Evolutionary conservation across 768 basidiomycete genomes (phyloP).

Genomic region (Termitomyces sp.): DNA sequence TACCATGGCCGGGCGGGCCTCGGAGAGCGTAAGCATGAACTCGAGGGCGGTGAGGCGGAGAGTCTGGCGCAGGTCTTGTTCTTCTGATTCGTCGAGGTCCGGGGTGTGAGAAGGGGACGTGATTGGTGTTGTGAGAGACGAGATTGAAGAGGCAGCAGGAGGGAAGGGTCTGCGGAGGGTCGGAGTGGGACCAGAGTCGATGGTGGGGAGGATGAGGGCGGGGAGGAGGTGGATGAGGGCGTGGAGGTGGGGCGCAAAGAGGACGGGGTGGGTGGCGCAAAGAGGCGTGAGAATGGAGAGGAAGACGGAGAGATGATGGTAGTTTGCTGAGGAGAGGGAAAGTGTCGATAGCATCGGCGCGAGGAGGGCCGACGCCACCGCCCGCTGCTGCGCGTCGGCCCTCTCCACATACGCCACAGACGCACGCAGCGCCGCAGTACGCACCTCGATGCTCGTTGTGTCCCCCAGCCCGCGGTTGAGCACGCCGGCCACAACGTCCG

Average conservation of each 20-base stretch:
- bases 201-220: constrained; percentile 53
- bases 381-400: constrained; percentile 37
- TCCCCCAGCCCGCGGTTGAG: constrained; percentile 69
- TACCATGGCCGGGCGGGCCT: constrained; percentile 68
- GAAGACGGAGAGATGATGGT: constrained; percentile 55
- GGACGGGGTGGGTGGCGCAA: constrained; percentile 54
- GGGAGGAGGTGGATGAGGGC: constrained; percentile 68
- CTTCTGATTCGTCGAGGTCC: constrained; percentile 31
- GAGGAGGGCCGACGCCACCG: constrained; percentile 51
- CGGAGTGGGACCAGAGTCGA: constrained; percentile 45
- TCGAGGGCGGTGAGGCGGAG: constrained; percentile 73
- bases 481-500: constrained; percentile 60
- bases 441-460: constrained; percentile 47
- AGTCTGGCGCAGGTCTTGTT: constrained; percentile 62
- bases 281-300: constrained; percentile 67
- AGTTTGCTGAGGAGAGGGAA: constrained; percentile 16
- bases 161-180: constrained; percentile 44
- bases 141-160: constrained; percentile 3
- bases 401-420: constrained; percentile 64
- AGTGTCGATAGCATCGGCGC: constrained; percentile 45
- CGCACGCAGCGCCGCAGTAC: constrained; percentile 66
- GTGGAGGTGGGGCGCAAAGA: constrained; percentile 72
- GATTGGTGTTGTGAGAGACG: not conserved
- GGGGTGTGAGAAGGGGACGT: no score
- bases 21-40: constrained; percentile 77